Evolutionary conservation across 371 early-diverging fungal species (phyloP), one percentile per base, ranked within the genome.

Genomic region (Sporodiniella umbellata): DNA sequence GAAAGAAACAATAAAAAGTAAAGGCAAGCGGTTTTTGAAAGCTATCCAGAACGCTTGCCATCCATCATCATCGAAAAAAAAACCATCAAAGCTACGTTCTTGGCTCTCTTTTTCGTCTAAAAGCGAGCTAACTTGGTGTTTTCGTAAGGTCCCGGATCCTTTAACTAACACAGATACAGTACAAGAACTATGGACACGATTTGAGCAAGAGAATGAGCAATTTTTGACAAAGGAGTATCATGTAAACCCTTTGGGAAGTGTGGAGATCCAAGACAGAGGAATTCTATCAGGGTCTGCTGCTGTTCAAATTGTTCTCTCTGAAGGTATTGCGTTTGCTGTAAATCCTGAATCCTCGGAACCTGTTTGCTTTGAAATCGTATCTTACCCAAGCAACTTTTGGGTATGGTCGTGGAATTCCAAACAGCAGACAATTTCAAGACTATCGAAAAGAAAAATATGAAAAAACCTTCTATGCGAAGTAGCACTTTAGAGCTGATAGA

Each of bases 301-400:
- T 0, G 40, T 54, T 19, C 48, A 33, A 14, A 38, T 59, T 8
- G 48, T 53, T 45, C 17, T 59, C 11, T 30, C 39, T 15, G 54
- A 59, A 31, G 46, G 35, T 14, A 50, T 59, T 7, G 60, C 54
- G 5, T 59, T 59, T 42, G 50, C 33, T 4, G 10, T 59, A 22
- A 37, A 59, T 35, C 60, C 60, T 18, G 60, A 59, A 18, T 50
- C 49, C 30, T 40, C 49, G 6, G 43, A 57, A 10, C 58, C 58
- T 7, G 45, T 54, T n/a, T 45, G 35, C 3, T 59, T 31, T 42
- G 50, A 59, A 43, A 52, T 58, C n/a, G 21, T 23, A 2, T 28
- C 8, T 33, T 4, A 24, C 24, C 58, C 58, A 4, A 52, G n/a
- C n/a, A n/a, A n/a, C n/a, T n/a, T n/a, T n/a, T n/a, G n/a, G n/a